A percentile compares a stretch with the other conserved stretches of the same genome.
Conservation (phyloP, 495 filamentous ascomycete species). For the Glarea lozoyensis region DNA sequence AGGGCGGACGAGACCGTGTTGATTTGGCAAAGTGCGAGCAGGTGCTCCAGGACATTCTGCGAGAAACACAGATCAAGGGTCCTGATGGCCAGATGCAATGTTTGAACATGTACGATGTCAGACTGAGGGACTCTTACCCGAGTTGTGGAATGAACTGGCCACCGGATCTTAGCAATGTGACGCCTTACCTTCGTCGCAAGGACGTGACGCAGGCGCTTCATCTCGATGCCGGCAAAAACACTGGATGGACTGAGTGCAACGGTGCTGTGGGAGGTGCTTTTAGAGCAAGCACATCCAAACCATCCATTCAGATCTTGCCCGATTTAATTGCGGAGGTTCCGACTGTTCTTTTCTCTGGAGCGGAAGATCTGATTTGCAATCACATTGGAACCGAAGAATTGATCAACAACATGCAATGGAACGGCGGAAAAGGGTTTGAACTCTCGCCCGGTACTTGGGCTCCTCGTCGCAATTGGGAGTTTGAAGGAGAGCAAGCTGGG, state of each 20-base stretch:
- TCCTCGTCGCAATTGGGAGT: conserved; percentile 85
- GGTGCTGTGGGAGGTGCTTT: conserved; percentile 67
- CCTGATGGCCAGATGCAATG: conserved; percentile 46
- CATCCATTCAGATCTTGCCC: conserved; percentile 68
- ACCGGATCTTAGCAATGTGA: conserved; percentile 65
- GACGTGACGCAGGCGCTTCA: conserved; percentile 77
- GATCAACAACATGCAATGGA: conserved; percentile 89
- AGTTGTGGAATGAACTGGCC: conserved; percentile 96
- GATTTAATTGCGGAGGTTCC: conserved; percentile 66
- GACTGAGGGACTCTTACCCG: conserved; percentile 61
- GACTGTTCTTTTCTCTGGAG: conserved; percentile 83
- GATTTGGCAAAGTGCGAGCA: conserved; percentile 61
- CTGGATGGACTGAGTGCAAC: conserved; percentile 88
- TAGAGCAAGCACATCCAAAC: conserved; percentile 54
- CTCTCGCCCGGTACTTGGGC: conserved; percentile 84
- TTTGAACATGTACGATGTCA: conserved; percentile 92
- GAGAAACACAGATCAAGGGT: conserved; percentile 39
- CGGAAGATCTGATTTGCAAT: conserved; percentile 93
- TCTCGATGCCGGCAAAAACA: conserved; percentile 67
- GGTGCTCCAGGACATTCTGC: conserved; percentile 61
- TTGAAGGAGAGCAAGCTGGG: conserved; percentile 83
- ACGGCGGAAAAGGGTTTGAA: conserved; percentile 84
- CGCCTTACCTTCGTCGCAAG: conserved; percentile 72
- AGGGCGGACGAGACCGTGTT: conserved; percentile 50
- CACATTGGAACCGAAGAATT: conserved; percentile 88